phyloP scores from a whole-genome alignment of 805 yeast species.

The Lachancea fermentati region DNA sequence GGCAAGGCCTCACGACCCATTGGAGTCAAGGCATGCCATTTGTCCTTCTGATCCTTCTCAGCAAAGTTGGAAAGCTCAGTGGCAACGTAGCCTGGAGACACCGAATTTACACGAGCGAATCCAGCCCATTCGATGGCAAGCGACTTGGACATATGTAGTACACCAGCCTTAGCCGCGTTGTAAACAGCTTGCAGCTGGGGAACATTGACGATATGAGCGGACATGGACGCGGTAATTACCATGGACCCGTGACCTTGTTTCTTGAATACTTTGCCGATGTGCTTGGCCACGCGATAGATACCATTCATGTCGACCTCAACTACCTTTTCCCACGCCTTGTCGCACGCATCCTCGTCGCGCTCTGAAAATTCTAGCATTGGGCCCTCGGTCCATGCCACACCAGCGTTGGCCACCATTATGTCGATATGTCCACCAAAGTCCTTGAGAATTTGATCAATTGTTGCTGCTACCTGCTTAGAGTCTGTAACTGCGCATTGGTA shows the following conservation, averaged over 20 bases:
- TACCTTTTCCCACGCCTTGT: conserved; percentile 63
- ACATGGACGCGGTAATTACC: conserved; percentile 82
- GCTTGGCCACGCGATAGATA: conserved; percentile 72
- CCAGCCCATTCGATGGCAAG: conserved; percentile 84
- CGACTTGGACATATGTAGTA: conserved; percentile 66
- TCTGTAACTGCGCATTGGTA: conserved; percentile 32
- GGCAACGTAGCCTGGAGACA: conserved; percentile 81
- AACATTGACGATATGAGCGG: conserved; percentile 78
- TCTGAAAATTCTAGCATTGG: conserved; percentile 42
- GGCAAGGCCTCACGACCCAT: conserved; percentile 72
- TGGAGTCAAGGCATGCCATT: conserved; percentile 53
- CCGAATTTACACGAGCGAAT: conserved; percentile 77
- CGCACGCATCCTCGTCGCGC: conserved; percentile 39
- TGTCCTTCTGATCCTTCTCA: conserved; percentile 39
- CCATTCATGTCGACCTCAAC: conserved; percentile 75
- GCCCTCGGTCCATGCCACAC: conserved; percentile 75
- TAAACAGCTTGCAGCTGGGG: conserved; percentile 86
- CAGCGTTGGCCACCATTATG: conserved; percentile 87
- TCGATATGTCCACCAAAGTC: conserved; percentile 79
- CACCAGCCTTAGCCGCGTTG: conserved; percentile 84
- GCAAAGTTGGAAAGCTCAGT: conserved; percentile 57
- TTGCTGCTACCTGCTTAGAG: conserved; percentile 23
- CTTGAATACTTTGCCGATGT: conserved; percentile 66
- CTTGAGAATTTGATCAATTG: conserved; percentile 37
- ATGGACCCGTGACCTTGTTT: conserved; percentile 74